A percentile compares a stretch with the other conserved stretches of the same genome.
Evolutionary conservation across 176 grass and related monocot species (phyloP).

Genomic region (Zizania latifolia): DNA sequence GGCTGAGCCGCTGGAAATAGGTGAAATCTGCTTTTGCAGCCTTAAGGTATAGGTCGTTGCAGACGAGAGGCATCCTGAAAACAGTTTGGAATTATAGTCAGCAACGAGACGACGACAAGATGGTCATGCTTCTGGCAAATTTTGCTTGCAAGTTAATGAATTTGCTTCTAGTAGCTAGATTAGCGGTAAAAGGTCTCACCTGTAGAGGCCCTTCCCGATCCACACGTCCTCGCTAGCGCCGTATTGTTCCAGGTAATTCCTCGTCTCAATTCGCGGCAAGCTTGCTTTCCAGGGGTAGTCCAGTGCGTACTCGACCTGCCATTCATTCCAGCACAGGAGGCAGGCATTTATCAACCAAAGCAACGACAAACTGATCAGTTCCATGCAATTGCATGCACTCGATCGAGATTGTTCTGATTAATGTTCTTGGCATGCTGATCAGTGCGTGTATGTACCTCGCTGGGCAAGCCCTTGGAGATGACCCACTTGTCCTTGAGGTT

Average conservation of each 20-base stretch:
- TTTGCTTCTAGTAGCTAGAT: background rate
- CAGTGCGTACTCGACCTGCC: background rate
- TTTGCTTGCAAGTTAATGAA: background rate
- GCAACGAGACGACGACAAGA: background rate
- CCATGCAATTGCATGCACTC: too few species aligned
- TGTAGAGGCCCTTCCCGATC: conserved; percentile 32
- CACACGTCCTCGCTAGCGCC: background rate
- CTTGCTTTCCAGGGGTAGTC: conserved; percentile 22
- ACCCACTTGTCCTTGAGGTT: conserved; percentile 59
- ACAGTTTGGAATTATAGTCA: background rate
- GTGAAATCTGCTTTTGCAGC: conserved; percentile 50
- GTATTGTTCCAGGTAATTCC: conserved; percentile 30
- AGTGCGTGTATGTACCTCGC: too few species aligned
- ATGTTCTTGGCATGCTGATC: too few species aligned
- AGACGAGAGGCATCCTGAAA: conserved; percentile 53
- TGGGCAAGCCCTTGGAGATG: conserved; percentile 45
- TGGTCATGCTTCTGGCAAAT: background rate
- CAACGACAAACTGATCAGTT: too few species aligned
- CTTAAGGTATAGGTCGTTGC: conserved; percentile 48
- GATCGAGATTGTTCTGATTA: too few species aligned
- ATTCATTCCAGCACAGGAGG: too few species aligned
- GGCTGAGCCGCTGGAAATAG: conserved; percentile 31
- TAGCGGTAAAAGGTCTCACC: background rate
- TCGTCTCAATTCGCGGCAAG: conserved; percentile 24
- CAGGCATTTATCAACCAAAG: background rate